phyloP scores from a whole-genome alignment of 2,329 filamentous ascomycete genomes.

The Ambrosiella beaveri region DNA sequence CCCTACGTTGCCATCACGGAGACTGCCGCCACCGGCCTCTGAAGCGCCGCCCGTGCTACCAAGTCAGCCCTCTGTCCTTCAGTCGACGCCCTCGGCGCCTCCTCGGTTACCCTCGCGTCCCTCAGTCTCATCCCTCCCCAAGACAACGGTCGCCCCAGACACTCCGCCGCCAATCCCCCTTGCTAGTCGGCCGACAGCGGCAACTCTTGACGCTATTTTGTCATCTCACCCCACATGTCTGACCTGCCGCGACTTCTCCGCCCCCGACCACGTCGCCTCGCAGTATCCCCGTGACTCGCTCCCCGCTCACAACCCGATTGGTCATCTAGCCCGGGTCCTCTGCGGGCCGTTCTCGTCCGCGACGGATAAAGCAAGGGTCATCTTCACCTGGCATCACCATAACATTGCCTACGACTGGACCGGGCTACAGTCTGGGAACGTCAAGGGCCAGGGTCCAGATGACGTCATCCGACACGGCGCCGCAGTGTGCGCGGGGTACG shows the following conservation, averaged over 20 bases:
- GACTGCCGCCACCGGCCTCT: conserved; percentile 15
- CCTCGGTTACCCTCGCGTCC: not conserved
- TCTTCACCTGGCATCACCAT: conserved; percentile 92
- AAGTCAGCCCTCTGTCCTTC: conserved; percentile 19
- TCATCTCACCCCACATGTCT: conserved; percentile 41
- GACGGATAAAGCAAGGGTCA: conserved; percentile 81
- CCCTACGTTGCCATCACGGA: conserved; percentile 4
- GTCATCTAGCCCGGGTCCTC: conserved; percentile 60
- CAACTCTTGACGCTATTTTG: conserved; percentile 22
- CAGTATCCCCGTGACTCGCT: conserved; percentile 58
- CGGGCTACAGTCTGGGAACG: conserved; percentile 56
- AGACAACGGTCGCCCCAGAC: conserved; percentile 16
- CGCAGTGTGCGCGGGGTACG: conserved; percentile 86
- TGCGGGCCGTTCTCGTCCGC: conserved; percentile 62
- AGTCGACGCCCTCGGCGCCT: not conserved
- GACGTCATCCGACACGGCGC: conserved; percentile 59
- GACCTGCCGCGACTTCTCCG: conserved; percentile 74
- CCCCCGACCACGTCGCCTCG: conserved; percentile 59
- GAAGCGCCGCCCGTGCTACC: conserved; percentile 14
- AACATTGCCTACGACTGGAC: conserved; percentile 75
- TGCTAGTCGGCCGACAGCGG: conserved; percentile 30
- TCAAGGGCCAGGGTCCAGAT: conserved; percentile 50
- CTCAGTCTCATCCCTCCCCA: not conserved
- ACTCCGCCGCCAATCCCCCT: conserved; percentile 35
- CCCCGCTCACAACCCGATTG: conserved; percentile 46